Evolutionary conservation across 352 stramenopile species (phyloP).

Genomic region (Pythium rishiriense): DNA sequence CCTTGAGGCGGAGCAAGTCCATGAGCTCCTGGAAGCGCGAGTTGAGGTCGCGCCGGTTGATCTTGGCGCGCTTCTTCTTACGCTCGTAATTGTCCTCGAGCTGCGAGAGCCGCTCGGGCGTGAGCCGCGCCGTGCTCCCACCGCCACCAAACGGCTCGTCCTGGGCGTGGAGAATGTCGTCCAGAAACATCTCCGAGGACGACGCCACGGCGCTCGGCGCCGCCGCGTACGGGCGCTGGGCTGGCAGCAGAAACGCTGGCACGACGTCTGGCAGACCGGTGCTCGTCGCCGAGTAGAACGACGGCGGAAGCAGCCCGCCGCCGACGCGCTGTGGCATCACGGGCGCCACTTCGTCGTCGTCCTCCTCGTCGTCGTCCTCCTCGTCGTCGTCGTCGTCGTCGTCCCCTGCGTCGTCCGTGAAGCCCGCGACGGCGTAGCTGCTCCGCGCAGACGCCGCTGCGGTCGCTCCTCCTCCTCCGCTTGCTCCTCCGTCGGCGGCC

Average conservation of each 20-base stretch:
- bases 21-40: conserved; percentile 69
- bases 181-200: conserved; percentile 39
- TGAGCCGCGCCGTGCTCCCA: conserved; percentile 7
- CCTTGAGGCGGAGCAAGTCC: conserved; percentile 49
- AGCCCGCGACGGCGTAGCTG: conserved; percentile 3
- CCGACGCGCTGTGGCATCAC: conserved; percentile 13
- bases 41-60: conserved; percentile 68
- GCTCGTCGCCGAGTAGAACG: conserved; percentile 15
- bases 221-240: neutral
- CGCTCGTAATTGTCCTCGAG: conserved; percentile 70
- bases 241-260: conserved; percentile 8
- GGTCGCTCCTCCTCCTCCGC: neutral
- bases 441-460: neutral
- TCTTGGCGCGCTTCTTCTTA: conserved; percentile 74
- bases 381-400: conserved; percentile 15
- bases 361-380: conserved; percentile 11
- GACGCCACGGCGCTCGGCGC: neutral
- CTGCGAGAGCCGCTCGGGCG: conserved; percentile 38
- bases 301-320: conserved; percentile 11
- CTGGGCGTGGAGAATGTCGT: conserved; percentile 38
- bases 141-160: conserved; percentile 27
- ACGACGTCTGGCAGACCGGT: conserved; percentile 11
- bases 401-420: conserved; percentile 3
- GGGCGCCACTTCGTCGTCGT: conserved; percentile 18
- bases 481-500: conserved; percentile 2